Percentiles rank a stretch among this genome's conserved stretches.
Conservation (phyloP, 805 yeast species). For the Candida vartiovaarae region DNA sequence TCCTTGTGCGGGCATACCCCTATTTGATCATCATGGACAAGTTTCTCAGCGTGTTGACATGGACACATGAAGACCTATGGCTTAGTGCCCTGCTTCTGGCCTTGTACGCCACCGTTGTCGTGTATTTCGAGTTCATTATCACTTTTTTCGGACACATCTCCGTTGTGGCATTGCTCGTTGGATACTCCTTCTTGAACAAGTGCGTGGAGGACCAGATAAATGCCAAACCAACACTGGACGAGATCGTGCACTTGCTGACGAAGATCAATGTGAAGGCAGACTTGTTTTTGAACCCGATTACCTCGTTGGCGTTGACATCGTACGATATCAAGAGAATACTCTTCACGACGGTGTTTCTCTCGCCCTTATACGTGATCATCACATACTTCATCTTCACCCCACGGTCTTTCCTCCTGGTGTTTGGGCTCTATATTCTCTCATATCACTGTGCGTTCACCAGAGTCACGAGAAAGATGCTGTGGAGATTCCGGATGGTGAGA, state of each 20-base stretch:
- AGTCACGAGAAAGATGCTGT: conserved; percentile 73
- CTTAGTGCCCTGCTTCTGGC: conserved; percentile 56
- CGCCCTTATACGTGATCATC: conserved; percentile 74
- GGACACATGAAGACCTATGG: conserved; percentile 88
- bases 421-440: conserved; percentile 58
- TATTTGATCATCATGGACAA: conserved; percentile 70
- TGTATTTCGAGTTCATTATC: conserved; percentile 74
- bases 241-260: conserved; percentile 70
- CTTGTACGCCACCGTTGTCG: conserved; percentile 46
- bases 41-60: conserved; percentile 65
- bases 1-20: conserved; percentile 78
- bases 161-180: conserved; percentile 51
- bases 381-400: conserved; percentile 68
- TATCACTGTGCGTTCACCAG: conserved; percentile 85
- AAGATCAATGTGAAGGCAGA: conserved; percentile 72
- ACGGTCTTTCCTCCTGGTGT: conserved; percentile 49
- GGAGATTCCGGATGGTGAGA: conserved; percentile 75
- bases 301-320: conserved; percentile 62
- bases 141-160: conserved; percentile 79
- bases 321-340: conserved; percentile 74
- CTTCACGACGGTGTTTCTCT: conserved; percentile 76
- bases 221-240: conserved; percentile 77
- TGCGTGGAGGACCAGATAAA: conserved; percentile 52
- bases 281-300: conserved; percentile 71
- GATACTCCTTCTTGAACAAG: conserved; percentile 52